A percentile compares a stretch with the other conserved stretches of the same genome.
Conservation (phyloP, 1,139 yeast species). For the Kurtzmaniella quercitrusa region DNA sequence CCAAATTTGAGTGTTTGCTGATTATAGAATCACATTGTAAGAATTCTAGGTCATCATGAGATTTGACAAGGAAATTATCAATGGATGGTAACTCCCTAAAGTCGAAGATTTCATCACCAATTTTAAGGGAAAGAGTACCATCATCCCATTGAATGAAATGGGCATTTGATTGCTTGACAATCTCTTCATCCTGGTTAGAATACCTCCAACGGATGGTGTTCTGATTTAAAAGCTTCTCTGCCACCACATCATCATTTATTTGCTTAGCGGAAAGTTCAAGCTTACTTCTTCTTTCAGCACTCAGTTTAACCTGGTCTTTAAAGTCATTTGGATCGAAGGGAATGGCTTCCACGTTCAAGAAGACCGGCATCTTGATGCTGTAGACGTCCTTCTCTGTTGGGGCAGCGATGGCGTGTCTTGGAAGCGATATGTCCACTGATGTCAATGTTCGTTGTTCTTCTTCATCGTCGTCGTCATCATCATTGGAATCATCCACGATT, state of each 20-base stretch:
- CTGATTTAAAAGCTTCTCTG: conserved; percentile 59
- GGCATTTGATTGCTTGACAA: conserved; percentile 81
- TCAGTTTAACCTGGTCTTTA: conserved; percentile 48
- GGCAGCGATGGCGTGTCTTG: conserved; percentile 66
- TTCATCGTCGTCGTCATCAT: conserved; percentile 23
- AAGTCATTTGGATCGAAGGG: conserved; percentile 82
- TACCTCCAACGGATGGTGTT: conserved; percentile 94
- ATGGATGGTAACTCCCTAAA: conserved; percentile 61
- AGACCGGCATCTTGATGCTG: conserved; percentile 73
- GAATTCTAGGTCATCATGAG: conserved; percentile 69
- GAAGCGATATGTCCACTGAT: conserved; percentile 58
- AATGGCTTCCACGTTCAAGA: conserved; percentile 74
- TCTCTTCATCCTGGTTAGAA: conserved; percentile 60
- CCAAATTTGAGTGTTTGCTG: conserved; percentile 60
- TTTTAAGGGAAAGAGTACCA: conserved; percentile 77
- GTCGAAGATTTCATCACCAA: conserved; percentile 88
- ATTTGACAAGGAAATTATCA: conserved; percentile 68
- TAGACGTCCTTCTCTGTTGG: conserved; percentile 40
- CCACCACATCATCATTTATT: conserved; percentile 39
- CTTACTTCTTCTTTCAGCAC: conserved; percentile 39
- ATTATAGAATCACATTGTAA: conserved; percentile 53
- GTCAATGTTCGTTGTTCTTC: conserved; percentile 37
- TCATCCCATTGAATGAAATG: conserved; percentile 93
- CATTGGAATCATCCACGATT: conserved; percentile 12
- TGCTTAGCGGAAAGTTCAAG: conserved; percentile 29